Base-by-base conservation (phyloP, 371 early-diverging fungal species). In the Haplosporangium sp. region DNA sequence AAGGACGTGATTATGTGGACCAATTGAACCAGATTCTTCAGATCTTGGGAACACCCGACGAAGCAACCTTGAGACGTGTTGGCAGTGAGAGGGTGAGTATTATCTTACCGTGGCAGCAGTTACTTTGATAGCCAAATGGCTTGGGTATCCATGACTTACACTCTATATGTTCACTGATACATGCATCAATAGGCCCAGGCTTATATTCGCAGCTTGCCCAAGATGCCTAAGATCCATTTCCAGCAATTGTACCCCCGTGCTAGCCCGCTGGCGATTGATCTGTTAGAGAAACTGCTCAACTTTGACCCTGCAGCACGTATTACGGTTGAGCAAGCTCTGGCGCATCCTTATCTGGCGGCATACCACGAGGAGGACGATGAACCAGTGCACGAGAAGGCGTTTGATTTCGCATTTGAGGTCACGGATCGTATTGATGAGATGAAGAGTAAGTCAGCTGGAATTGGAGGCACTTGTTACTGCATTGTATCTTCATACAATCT, bases 21-120 rank as follows among this genome's bases (percentile, higher is more conserved):
- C 99, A 99, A 83, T 83, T 99, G 69, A 98, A 99, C 82, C 95
- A 98, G 84, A 99, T 99, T 69, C 89, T 99, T 62, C 88, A 90
- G 67, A 95, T 97, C 40, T 86, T 99, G 43, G 99, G 99, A 47
- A 99, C 99, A 0, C 99, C 99, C 21, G 95, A 95, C 73, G 97
- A 96, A 76, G 95, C 92, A 8, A 96, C 96, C 1, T 83, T 99
- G 68, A 72, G 86, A 50, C 87, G 95, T 37, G 93, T 99, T 61
- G 90, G 90, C 43, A 92, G 92, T 77, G 93, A 93, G 53, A 85
- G 95, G 74, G 94, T 89, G 83, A 81, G 63, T 38, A 13, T 48
- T 4, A 48, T 55, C 11, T 55, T 16, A 13, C 21, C 16, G n/a
- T 68, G 36, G 11, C 21, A 38, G 37, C 18, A 23, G n/a, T 58